These are phyloP conservation scores for Apophysomyces trapeziformis DNA, from an alignment of 371 early-diverging fungal species.

Conservation along the genomic window DNA sequence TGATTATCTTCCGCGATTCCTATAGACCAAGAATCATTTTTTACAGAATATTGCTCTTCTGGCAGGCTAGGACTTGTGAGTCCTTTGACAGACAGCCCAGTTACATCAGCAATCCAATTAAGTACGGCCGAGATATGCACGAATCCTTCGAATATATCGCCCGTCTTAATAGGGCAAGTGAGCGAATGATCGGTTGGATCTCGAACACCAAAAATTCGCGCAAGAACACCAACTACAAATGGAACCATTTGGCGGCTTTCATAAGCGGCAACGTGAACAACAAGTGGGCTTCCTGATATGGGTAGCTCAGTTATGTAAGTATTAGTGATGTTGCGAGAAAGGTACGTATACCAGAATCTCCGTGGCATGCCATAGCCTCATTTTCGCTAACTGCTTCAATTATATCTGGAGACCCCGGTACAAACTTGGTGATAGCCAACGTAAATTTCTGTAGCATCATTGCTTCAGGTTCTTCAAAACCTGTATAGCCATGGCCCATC, in stretches of 20 bases:
- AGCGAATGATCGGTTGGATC: constrained; percentile 24
- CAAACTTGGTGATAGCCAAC: constrained; percentile 30
- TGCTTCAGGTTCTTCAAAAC: constrained; percentile 24
- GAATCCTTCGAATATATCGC: constrained; percentile 19
- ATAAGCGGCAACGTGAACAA: constrained; percentile 17
- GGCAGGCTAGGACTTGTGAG: constrained; percentile 18
- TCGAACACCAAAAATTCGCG: constrained; percentile 46
- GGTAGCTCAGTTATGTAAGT: not conserved
- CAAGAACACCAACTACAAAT: constrained; percentile 33
- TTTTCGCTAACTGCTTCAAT: constrained; percentile 30
- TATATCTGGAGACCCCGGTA: constrained; percentile 18
- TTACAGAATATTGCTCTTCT: not conserved
- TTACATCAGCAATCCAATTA: constrained; percentile 20
- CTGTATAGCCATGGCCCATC: constrained; percentile 43
- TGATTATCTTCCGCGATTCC: not conserved
- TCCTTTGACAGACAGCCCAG: constrained; percentile 15
- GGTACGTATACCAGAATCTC: constrained; percentile 40
- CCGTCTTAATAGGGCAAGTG: constrained; percentile 36
- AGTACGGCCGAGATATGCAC: constrained; percentile 20
- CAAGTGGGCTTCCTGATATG: constrained; percentile 21
- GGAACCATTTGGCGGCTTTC: constrained; percentile 19
- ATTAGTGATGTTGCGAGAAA: no score
- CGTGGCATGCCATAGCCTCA: constrained; percentile 41
- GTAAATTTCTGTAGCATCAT: constrained; percentile 24
- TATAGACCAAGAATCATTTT: not conserved